Base-by-base conservation (phyloP, 73 alveolate species). In the Paramecium octaurelia region DNA sequence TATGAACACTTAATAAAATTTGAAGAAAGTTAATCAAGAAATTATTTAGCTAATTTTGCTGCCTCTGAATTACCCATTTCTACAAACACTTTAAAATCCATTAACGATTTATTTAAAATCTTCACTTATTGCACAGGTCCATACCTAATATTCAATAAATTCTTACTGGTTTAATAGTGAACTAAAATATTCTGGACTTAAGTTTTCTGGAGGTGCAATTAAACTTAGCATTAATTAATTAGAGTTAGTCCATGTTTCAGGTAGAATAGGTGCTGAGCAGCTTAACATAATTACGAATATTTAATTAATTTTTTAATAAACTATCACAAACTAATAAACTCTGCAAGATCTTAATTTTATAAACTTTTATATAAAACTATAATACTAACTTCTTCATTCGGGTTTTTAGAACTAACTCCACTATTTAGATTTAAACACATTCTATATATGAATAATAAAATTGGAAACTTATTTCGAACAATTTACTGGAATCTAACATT, bases 11-110 rank as follows among this genome's bases (percentile, higher is more conserved):
- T 42, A 8, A 80, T 43, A 64, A 80, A 80, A 21, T 34, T 80
- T 27, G 91, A 80, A 23, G 91, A 80, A 46, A 80, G 46, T 80
- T 80, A n/a, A 80, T 80, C 91, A 38, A 80, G 57, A 23, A 64
- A 59, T 44, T 80, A 18, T 48, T 80, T 80, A 24, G 91, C 91
- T 44, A 27, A 42, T 46, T 80, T 80, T 24, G 91, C 91, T 23
- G 91, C 75, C 11, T 43, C 70, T 34, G 38, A 80, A 21, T 40
- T 43, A 11, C 48, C 75, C 91, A 80, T 80, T 24, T 80, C 91
- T 24, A 80, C 91, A 18, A 80, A 44, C 2, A 80, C 91, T 9
- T n/a, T 42, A 46, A 11, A 44, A 12, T 80, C 91, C 75, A 31
- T 43, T 35, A 80, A 31, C 3, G 91, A 23, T 80, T 46, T 40